Evolutionary conservation across 108 stramenopile species (phyloP), one percentile per base, ranked within the genome.

Genomic region (Aurantiochytrium sp.): DNA sequence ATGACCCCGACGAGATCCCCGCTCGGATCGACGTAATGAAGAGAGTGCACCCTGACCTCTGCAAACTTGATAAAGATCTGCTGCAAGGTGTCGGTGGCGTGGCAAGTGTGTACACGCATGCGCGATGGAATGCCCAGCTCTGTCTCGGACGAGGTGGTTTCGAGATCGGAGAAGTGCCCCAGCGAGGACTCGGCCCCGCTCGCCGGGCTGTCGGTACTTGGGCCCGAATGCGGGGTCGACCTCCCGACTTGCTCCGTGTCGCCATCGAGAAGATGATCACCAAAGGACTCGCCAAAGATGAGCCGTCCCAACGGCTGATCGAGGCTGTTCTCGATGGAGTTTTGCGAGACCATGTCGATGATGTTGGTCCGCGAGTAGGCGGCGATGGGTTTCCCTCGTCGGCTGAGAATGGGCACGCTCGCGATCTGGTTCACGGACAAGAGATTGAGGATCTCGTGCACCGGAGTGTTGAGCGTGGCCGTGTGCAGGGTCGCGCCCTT

Each of bases 21-120:
- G 48, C 95, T 89, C 41, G 92, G 94, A 68, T 96, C 95, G 5
- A 96, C 92, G 34, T 94, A 94, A 86, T 95, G 92, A 59, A 97
- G 89, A n/a, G 95, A 94, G 88, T 96, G 95, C 55, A 96, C 96
- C 68, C 94, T 91, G 86, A 94, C 89, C 69, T 96, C 94, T 0
- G 96, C 95, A 92, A 97, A 97, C 81, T 95, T 94, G 89, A 96
- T 95, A 93, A 97, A 97, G 68, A 97, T 93, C 68, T 90, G 91
- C 90, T 97, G 96, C 50, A 97, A 89, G 4, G 96, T 96, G 55
- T 95, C 94, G 36, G 87, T 68, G 41, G 81, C 93, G 24, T 89
- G 91, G 87, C 96, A 97, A 6, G 96, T 96, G 86, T 96, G 94
- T 87, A 96, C 85, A 15, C 94, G 95, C 92, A 96, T 95, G n/a